Base-by-base conservation (phyloP, 75 land plant genomes). In the Gnetum montanum region DNA sequence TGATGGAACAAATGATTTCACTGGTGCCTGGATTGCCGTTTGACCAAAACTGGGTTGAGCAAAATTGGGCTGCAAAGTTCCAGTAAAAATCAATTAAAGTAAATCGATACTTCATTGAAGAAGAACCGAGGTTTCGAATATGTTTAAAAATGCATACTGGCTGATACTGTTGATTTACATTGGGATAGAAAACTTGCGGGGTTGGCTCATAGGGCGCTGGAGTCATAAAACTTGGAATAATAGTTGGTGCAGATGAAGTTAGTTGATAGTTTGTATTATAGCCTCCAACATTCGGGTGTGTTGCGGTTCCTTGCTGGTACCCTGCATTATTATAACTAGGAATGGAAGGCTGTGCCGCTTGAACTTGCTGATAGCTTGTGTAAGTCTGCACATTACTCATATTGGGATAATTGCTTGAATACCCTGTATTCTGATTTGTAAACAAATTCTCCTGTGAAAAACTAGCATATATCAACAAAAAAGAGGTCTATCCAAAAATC, bases 1-100 rank as follows among this genome's bases (percentile, higher is more conserved):
- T 53, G 88, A 28, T 59, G 95, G 95, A 47, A 77, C 58, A 71
- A 89, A 89, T 16, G 75, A 34, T 51, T 64, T 75, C 12, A 68
- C 54, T 16, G 72, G 57, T 34, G 72, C 76, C 51, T 76, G 83
- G 36, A 54, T n/a, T 6, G 59, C 37, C 35, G 76, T 47, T 57
- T 73, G 75, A 46, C 58, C 77, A 72, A 74, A 80, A 31, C 48
- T 79, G 36, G 76, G 53, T 57, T 73, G 75, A 46, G 61, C 77
- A 72, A 74, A 80, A 31, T 53, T 79, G 24, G 35, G 44, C 86
- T 83, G 65, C 64, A 65, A 23, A 52, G 54, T 46, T n/a, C 40
- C 49, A 51, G 49, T 25, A 29, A 8, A 36, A 26, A 7, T 10
- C 22, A n/a, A n/a, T 20, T 15, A 35, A 40, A 6, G 24, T 50